phyloP scores from a whole-genome alignment of 2,329 filamentous ascomycete species.

The Hyphodiscus sp. region DNA sequence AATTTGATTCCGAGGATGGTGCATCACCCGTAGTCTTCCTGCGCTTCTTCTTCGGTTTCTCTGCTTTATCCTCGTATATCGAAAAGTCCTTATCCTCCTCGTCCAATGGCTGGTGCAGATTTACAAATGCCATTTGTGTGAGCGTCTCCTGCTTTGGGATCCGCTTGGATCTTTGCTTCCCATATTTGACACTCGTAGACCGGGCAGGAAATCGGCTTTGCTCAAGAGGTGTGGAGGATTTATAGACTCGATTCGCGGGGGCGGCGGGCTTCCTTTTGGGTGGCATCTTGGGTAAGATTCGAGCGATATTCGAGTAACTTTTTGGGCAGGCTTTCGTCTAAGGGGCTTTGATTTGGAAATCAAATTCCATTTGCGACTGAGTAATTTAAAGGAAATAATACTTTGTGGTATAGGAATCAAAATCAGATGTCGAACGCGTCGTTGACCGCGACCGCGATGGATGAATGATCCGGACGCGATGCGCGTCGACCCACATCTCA shows the following conservation, averaged over 20 bases:
- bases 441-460: no score
- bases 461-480: no score
- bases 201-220: constrained; percentile 20
- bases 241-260: constrained; percentile 23
- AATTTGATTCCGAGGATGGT: constrained; percentile 10
- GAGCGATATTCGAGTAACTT: not conserved
- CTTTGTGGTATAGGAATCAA: no score
- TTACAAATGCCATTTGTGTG: constrained; percentile 21
- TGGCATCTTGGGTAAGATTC: constrained; percentile 14
- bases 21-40: constrained; percentile 19
- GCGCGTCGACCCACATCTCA: no score
- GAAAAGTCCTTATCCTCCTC: constrained; percentile 7
- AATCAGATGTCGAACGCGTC: no score
- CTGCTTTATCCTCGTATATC: constrained; percentile 13
- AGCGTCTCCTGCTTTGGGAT: constrained; percentile 22
- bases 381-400: no score
- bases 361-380: no score
- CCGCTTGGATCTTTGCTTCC: constrained; percentile 12
- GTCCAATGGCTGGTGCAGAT: not conserved
- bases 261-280: constrained; percentile 17
- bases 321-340: no score
- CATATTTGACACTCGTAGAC: constrained; percentile 23
- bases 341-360: no score
- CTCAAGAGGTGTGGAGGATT: constrained; percentile 18
- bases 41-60: constrained; percentile 17